Evolutionary conservation across 768 basidiomycete species (phyloP).

Genomic region (Leccinum aurantiacum): DNA sequence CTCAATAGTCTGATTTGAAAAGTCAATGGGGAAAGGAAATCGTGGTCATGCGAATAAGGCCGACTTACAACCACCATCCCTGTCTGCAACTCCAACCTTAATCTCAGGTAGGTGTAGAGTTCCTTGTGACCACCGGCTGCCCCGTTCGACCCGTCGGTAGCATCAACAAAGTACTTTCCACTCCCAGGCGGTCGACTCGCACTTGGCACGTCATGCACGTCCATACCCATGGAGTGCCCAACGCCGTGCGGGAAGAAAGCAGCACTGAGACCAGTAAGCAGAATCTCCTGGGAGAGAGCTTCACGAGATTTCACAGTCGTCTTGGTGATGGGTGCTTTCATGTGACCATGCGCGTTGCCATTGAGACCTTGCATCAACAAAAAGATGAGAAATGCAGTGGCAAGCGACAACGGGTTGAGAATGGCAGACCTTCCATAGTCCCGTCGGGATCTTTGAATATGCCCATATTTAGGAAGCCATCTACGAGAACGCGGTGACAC

Average conservation of each 20-base stretch:
- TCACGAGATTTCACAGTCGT: constrained; percentile 13
- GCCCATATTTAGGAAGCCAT: constrained; percentile 78
- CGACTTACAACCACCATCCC: constrained; percentile 87
- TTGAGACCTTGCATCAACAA: constrained; percentile 7
- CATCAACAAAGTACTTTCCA: constrained; percentile 62
- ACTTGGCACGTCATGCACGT: constrained; percentile 89
- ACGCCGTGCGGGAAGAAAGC: constrained; percentile 96
- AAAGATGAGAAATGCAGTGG: background rate
- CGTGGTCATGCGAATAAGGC: background rate
- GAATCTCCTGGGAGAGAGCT: constrained; percentile 47
- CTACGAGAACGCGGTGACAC: constrained; percentile 80
- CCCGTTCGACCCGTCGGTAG: constrained; percentile 68
- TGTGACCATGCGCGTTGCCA: constrained; percentile 2
- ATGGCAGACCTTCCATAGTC: constrained; percentile 9
- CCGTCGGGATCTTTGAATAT: constrained; percentile 75
- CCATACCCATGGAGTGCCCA: constrained; percentile 89
- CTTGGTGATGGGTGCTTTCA: background rate
- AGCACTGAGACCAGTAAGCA: constrained; percentile 71
- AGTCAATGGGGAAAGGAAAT: background rate
- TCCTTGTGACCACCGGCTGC: constrained; percentile 56
- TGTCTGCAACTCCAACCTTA: constrained; percentile 67
- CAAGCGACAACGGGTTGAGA: background rate
- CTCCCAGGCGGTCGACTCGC: constrained; percentile 73
- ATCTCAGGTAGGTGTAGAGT: constrained; percentile 79
- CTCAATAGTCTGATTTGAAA: constrained; percentile 69